phyloP scores from a whole-genome alignment of 129 eudicot species.

The Rutidosis leptorrhynchoides region DNA sequence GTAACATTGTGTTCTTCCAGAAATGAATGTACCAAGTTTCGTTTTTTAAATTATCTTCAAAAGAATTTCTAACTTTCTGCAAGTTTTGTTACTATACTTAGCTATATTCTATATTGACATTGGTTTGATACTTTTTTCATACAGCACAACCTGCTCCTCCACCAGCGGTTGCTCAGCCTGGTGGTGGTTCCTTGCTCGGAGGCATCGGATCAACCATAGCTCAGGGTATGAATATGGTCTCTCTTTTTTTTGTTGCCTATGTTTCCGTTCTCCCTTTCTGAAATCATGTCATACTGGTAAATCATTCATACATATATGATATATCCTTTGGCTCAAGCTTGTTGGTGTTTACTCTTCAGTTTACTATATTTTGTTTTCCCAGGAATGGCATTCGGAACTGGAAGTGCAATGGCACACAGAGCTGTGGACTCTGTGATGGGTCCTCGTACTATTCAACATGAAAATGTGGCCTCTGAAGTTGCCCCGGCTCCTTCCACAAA shows the following conservation, averaged over 20 bases:
- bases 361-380: neutral
- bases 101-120: neutral
- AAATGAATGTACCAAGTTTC: too few relatives aligned
- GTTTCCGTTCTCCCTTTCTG: too few relatives aligned
- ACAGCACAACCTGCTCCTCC: slow-evolving; percentile 70
- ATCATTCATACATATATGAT: neutral
- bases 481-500: slow-evolving; percentile 51
- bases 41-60: neutral
- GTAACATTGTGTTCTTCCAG: too few relatives aligned
- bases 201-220: slow-evolving; percentile 70
- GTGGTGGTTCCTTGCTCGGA: slow-evolving; percentile 76
- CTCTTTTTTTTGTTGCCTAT: too few relatives aligned
- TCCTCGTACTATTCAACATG: slow-evolving; percentile 78
- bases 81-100: neutral
- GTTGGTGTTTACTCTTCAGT: neutral
- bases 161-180: slow-evolving; percentile 50
- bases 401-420: slow-evolving; percentile 79
- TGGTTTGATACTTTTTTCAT: neutral
- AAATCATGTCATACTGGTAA: neutral
- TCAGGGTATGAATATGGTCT: slow-evolving; percentile 65
- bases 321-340: too few relatives aligned
- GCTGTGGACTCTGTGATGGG: slow-evolving; percentile 83
- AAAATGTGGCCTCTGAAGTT: slow-evolving; percentile 47
- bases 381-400: slow-evolving; percentile 88
- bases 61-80: too few relatives aligned